Evolutionary conservation across 495 filamentous ascomycete species (phyloP), one percentile per base, ranked within the genome.

Genomic region (Hypoxylon perforatum): DNA sequence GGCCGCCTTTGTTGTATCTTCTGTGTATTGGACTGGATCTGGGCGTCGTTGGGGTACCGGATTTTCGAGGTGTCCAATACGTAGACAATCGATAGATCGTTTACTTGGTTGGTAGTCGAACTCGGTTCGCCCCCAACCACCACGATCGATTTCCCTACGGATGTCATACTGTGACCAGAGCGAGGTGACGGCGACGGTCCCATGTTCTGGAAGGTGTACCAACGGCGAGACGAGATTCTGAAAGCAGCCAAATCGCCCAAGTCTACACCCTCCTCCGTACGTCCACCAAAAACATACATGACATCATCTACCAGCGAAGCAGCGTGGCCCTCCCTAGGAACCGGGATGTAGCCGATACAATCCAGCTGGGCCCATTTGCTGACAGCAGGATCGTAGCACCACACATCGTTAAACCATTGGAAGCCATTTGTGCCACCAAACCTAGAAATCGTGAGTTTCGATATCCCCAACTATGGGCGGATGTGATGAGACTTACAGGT

Each of bases 131-230:
- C 95, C 10, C 91, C 96, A 42, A 97, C 80, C 12, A 97, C 92
- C 48, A 97, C 90, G 60, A 99, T 88, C 49, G 94, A 90, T 69
- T 96, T 96, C 4, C 91, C 91, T 67, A 92, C 92, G 4, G 93
- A 88, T 0, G 96, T 98, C 95, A 98, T 98, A 75, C 93, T 96
- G 75, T 99, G 96, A 0, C 96, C 96, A 17, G 94, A 97, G 45
- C 96, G 83, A 17, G 95, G 90, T 6, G 93, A 97, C 0, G 96
- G 96, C 3, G 93, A 94, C 1, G 92, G 94, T 0, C 96, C 96
- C 96, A 99, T 99, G 70, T 99, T 99, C 72, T 98, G 96, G 79
- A 99, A 99, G 10, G 94, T 98, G 73, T 97, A 99, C 96, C 96
- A 99, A 36, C 96, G 89, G 57, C 90, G 88, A 5, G 92, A 91